Base-by-base conservation (phyloP, 495 filamentous ascomycete genomes). In the Trichocladium antarcticum region DNA sequence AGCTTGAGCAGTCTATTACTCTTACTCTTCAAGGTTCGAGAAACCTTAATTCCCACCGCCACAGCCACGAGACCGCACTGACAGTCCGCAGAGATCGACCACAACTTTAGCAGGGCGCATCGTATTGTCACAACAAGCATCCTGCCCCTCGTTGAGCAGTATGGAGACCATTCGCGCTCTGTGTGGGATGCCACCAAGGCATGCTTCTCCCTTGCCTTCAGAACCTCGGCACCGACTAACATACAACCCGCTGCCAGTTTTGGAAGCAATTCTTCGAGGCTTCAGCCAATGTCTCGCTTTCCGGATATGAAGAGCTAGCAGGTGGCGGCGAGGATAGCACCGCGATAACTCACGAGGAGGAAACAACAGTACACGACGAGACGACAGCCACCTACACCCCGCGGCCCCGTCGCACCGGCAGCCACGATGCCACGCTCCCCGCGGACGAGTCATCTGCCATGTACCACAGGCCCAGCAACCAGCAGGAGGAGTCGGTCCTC, bases 201-300 rank as follows among this genome's bases (percentile, higher is more conserved):
- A 44, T 10, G 43, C 7, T 22, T 45, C 11, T 24, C 42, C 27
- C 11, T 35, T 9, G n/a, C 21, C 5, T 31, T 28, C 21, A 10
- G 7, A 6, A 17, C 15, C 37, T 4, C 5, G 37, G 1, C 14
- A 3, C 5, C 10, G n/a, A 17, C 19, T 6, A 16, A 19, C 37
- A 38, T 19, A 9, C 15, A 21, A 0, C 41, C 19, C 31, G 2
- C 36, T 8, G 31, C 37, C 57, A 93, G 86, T 97, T 96, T 68
- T 98, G 92, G 92, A 97, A 96, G 68, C 87, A 95, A 72, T 97
- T 98, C 77, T 98, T 98, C 69, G 92, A 98, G 69, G 87, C 90
- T 46, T 92, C 85, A 37, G 92, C 92, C 63, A 98, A 98, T 57
- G 90, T 97, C 20, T 92, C 88, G 2, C 78, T 98, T n/a, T 93